Base-by-base conservation (phyloP, 805 yeast species). In the Vanderwaltozyma tropicalis region DNA sequence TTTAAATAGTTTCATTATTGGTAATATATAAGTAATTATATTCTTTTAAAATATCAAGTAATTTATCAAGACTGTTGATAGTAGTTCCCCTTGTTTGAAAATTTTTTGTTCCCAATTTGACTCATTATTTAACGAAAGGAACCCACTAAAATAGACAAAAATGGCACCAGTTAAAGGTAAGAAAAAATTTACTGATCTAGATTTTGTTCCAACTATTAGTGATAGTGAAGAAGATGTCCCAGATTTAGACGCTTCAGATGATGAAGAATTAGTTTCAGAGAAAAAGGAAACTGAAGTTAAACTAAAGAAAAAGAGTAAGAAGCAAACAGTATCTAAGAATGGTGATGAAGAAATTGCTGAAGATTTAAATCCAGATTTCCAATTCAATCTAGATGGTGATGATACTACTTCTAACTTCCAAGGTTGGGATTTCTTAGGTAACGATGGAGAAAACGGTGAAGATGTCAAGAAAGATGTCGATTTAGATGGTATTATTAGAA, bases 391-490 rank as follows among this genome's bases (percentile, higher is more conserved):
- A 10, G 89, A 76, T 20, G 84, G 74, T 8, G 74, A 68, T 20
- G 78, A 68, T 24, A 43, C 51, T 5, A 52, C 64, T 10, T 44
- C 67, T 3, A 63, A 63, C 3, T 76, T 79, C 37, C 76, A 73
- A 40, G 95, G 95, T 4, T 87, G 96, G 96, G 86, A 86, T 48
- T 85, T 87, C 53, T 73, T 69, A 29, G 75, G 74, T 38, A 62
- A 56, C 34, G 43, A 45, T 4, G 47, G 47, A 18, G 37, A 43
- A 13, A 48, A 41, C 9, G 49, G 39, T 28, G 50, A 46, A 16
- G 39, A 33, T 4, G 44, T 44, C 8, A 68, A 54, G 39, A 74
- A 71, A 44, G 84, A 78, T 43, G 95, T 86, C 8, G 95, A 89
- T 65, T 68, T 89, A 43, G 96, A 89, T 51, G 77, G 78, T 12